Percentiles rank a stretch among this genome's conserved stretches.
phyloP scores from a whole-genome alignment of 441 rosid species.

The Populus hybrid region DNA sequence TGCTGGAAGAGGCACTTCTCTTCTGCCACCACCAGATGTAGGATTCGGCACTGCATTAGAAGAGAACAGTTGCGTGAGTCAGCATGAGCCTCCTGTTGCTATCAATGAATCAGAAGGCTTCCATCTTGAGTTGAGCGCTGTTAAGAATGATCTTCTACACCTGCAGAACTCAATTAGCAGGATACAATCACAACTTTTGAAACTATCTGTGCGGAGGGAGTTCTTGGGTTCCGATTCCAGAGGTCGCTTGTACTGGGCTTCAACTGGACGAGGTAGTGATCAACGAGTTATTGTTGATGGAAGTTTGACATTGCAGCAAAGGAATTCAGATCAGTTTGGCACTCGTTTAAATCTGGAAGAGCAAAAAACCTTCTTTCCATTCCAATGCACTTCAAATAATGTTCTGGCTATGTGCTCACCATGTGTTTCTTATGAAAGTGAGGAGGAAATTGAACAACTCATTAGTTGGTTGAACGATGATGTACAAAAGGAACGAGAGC shows the following conservation, averaged over 20 bases:
- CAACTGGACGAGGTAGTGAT: slow-evolving; percentile 47
- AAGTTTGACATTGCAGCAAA: slow-evolving; percentile 51
- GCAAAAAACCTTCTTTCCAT: slow-evolving; percentile 61
- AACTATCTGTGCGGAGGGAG: slow-evolving; percentile 69
- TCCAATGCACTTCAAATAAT: slow-evolving; percentile 40
- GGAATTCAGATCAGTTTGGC: slow-evolving; percentile 25
- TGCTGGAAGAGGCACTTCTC: slow-evolving; percentile 26
- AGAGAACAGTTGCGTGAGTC: slow-evolving; percentile 26
- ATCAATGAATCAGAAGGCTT: slow-evolving; percentile 51
- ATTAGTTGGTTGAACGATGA: slow-evolving; percentile 66
- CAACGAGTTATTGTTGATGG: slow-evolving; percentile 73
- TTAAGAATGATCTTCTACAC: slow-evolving; percentile 50
- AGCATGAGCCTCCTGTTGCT: slow-evolving; percentile 39
- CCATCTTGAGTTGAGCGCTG: slow-evolving; percentile 52
- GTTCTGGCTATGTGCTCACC: slow-evolving; percentile 36
- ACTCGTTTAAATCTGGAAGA: slow-evolving; percentile 39
- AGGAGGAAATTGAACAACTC: slow-evolving; percentile 69
- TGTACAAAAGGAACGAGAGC: slow-evolving; percentile 65
- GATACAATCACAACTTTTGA: slow-evolving; percentile 61
- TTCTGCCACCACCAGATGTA: slow-evolving; percentile 25
- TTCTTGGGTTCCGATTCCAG: slow-evolving; percentile 85
- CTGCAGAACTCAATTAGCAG: slow-evolving; percentile 60
- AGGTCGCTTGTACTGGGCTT: slow-evolving; percentile 88
- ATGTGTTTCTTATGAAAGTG: slow-evolving; percentile 71
- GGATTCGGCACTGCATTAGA: slow-evolving; percentile 34